Percentiles rank a stretch among this genome's conserved stretches.
Evolutionary conservation across 768 basidiomycete species (phyloP).

Genomic region (Sutorius australiensis): DNA sequence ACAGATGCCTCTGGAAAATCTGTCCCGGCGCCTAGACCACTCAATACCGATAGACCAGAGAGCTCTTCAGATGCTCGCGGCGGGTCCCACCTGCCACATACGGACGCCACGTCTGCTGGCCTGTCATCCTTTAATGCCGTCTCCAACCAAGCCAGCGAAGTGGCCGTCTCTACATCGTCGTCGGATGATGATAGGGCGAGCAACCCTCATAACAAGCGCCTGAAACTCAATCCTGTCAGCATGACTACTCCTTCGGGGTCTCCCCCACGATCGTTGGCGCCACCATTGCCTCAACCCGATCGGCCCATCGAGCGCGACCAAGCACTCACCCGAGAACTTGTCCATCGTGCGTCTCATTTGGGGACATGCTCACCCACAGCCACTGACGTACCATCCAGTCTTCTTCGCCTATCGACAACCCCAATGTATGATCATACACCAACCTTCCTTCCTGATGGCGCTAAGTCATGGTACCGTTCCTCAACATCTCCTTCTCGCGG

Average conservation of each 20-base stretch:
- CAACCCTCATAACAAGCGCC: slow-evolving; percentile 48
- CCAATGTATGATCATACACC: slow-evolving; percentile 71
- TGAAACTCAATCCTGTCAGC: slow-evolving; percentile 40
- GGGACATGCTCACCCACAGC: neutral
- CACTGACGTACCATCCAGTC: slow-evolving; percentile 39
- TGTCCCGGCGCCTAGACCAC: slow-evolving; percentile 67
- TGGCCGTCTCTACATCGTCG: slow-evolving; percentile 16
- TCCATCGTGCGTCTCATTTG: slow-evolving; percentile 52
- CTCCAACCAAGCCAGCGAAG: slow-evolving; percentile 12
- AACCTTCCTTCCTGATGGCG: slow-evolving; percentile 66
- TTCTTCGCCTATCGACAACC: slow-evolving; percentile 84
- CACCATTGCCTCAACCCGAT: slow-evolving; percentile 34
- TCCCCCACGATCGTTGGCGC: slow-evolving; percentile 36
- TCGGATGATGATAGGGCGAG: slow-evolving; percentile 40
- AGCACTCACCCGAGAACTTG: slow-evolving; percentile 65
- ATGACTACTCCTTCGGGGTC: slow-evolving; percentile 32
- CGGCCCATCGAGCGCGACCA: slow-evolving; percentile 53
- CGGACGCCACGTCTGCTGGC: slow-evolving; percentile 10
- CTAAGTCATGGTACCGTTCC: slow-evolving; percentile 68
- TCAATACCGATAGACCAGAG: slow-evolving; percentile 40
- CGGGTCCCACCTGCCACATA: slow-evolving; percentile 13
- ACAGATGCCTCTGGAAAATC: slow-evolving; percentile 74
- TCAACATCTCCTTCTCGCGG: slow-evolving; percentile 62
- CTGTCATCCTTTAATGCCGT: slow-evolving; percentile 14
- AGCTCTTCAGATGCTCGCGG: slow-evolving; percentile 25